Evolutionary conservation across 257 asterid genomes (phyloP).

Genomic region (Nicotiana tomentosiformis): DNA sequence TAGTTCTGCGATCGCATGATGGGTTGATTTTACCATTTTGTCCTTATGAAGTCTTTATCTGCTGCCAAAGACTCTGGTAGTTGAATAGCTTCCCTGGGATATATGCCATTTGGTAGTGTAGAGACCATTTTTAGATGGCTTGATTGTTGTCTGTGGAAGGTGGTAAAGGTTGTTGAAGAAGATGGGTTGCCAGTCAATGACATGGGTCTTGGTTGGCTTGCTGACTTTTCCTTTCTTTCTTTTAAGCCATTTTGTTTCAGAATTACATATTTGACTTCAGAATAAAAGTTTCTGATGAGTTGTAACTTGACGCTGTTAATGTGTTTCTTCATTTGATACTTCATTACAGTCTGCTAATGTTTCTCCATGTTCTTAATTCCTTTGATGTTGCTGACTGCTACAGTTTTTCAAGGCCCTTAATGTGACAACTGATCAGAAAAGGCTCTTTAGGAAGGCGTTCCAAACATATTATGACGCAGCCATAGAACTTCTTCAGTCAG

Average conservation of each 20-base stretch:
- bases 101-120: background rate
- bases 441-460: conserved; percentile 66
- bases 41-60: background rate
- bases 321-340: background rate
- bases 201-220: background rate
- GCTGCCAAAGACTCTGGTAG: background rate
- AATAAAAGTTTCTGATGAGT: conserved; percentile 5
- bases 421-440: conserved; percentile 76
- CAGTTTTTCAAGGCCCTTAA: conserved; percentile 89
- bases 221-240: background rate
- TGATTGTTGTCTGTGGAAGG: background rate
- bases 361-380: background rate
- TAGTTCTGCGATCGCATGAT: background rate
- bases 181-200: background rate
- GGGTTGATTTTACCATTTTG: conserved; percentile 2
- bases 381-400: background rate
- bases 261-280: background rate
- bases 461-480: conserved; percentile 79
- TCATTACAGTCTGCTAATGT: background rate
- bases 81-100: background rate
- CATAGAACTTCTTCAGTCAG: conserved; percentile 84
- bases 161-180: background rate
- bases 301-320: background rate
- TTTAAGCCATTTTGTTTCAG: background rate
- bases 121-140: background rate